phyloP scores from a whole-genome alignment of 2,329 filamentous ascomycete species.

The Fusarium albidum region DNA sequence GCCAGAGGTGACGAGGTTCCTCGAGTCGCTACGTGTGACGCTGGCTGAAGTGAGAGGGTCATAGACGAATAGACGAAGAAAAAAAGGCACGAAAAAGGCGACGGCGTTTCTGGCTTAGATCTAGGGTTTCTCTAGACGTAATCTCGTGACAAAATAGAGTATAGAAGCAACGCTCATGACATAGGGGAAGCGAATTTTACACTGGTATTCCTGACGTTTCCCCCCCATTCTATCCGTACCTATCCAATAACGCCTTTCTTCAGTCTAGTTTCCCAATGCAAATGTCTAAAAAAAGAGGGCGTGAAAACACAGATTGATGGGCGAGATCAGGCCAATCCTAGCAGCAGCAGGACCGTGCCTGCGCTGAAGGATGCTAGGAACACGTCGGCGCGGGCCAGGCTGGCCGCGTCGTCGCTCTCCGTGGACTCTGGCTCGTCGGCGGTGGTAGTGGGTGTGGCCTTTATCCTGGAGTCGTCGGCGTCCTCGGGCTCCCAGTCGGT shows the following conservation, averaged over 20 bases:
- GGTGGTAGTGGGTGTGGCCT: conserved; percentile 23
- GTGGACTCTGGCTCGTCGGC: conserved; percentile 21
- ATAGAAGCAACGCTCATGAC: conserved; percentile 33
- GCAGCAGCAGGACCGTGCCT: conserved; percentile 28
- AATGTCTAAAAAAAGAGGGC: conserved; percentile 23
- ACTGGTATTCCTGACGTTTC: conserved; percentile 11
- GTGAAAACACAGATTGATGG: conserved; percentile 15
- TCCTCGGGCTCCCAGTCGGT: conserved; percentile 33
- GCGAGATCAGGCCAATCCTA: conserved; percentile 25
- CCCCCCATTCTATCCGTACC: conserved; percentile 17
- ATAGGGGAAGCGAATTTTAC: conserved; percentile 27
- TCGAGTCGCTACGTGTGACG: conserved; percentile 69
- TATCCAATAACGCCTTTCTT: conserved; percentile 24
- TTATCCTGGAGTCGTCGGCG: conserved; percentile 20
- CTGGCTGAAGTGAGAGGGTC: conserved; percentile 54
- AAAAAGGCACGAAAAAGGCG: conserved; percentile 1
- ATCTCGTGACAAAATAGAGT: conserved; percentile 38
- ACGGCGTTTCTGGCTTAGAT: conserved; percentile 35
- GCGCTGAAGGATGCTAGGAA: conserved; percentile 33
- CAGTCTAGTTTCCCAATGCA: conserved; percentile 23
- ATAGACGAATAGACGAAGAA: conserved; percentile 8
- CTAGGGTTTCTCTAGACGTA: conserved; percentile 35
- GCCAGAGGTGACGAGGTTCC: conserved; percentile 80
- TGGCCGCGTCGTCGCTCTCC: conserved; percentile 33
- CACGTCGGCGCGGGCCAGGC: conserved; percentile 21